Evolutionary conservation across 116 monocot species (phyloP).

Genomic region (Papilionanthe hybrid): DNA sequence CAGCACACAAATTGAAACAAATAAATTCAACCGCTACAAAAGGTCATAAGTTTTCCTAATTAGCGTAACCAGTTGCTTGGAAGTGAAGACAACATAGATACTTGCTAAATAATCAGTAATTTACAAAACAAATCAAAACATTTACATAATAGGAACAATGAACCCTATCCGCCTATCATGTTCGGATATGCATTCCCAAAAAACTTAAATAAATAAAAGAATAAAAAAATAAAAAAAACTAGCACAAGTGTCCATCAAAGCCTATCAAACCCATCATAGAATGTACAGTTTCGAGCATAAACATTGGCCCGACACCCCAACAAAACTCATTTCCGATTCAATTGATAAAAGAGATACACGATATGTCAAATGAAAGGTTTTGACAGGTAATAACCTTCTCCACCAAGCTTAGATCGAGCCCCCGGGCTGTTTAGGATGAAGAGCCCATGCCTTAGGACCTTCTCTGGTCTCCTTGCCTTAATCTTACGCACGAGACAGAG

Average conservation of each 20-base stretch:
- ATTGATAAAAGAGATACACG: background rate
- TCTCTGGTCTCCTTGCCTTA: constrained; percentile 61
- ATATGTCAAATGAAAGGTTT: background rate
- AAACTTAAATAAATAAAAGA: too few species aligned
- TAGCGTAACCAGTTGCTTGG: background rate
- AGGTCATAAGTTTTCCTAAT: background rate
- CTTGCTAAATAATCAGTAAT: background rate
- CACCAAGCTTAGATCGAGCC: constrained; percentile 69
- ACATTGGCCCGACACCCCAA: background rate
- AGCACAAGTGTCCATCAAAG: background rate
- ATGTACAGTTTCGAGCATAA: background rate
- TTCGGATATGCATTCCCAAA: background rate
- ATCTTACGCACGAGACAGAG: constrained; percentile 77
- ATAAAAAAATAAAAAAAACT: background rate
- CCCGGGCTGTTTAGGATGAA: constrained; percentile 60
- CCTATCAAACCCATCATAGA: background rate
- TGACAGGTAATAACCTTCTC: constrained; percentile 40
- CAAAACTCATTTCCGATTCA: background rate
- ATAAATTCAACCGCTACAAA: background rate
- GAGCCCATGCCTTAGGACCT: constrained; percentile 70
- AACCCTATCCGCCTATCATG: background rate
- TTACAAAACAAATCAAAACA: background rate
- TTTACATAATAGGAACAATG: background rate
- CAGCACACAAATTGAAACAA: background rate
- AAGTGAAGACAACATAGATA: background rate